Conservation (phyloP, 2,329 filamentous ascomycete species). For the Trichoderma arundinaceum region DNA sequence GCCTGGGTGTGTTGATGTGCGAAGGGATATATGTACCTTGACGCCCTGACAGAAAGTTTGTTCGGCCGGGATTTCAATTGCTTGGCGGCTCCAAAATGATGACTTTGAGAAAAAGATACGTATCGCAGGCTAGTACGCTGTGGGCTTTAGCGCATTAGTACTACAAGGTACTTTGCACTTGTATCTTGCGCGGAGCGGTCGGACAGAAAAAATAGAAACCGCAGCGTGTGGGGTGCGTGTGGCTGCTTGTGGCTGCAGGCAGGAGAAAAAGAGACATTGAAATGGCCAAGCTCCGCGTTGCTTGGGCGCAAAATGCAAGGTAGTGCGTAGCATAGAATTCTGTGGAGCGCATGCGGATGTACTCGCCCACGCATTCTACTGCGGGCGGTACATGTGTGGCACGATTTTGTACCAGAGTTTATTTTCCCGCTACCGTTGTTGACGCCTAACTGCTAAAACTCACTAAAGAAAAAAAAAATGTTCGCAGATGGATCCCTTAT, state of each 20-base stretch:
- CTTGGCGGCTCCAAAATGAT: slow-evolving; percentile 10
- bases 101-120: slow-evolving; percentile 5
- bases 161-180: background rate
- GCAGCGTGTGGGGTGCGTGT: background rate
- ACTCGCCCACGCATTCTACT: background rate
- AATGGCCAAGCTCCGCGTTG: background rate
- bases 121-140: background rate
- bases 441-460: slow-evolving; percentile 7
- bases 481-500: slow-evolving; percentile 19
- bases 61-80: background rate
- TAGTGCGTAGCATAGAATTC: background rate
- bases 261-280: background rate
- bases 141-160: background rate
- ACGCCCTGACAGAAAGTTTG: background rate
- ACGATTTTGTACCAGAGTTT: background rate
- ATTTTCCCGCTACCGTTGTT: slow-evolving; percentile 4
- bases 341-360: slow-evolving; percentile 1
- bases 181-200: background rate
- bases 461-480: slow-evolving; percentile 1
- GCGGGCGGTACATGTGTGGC: slow-evolving; percentile 1
- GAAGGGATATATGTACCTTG: slow-evolving; percentile 8
- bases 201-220: slow-evolving; percentile 18
- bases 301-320: background rate
- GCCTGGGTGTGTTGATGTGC: background rate
- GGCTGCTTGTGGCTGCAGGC: slow-evolving; percentile 11